Base-by-base conservation (phyloP, 768 basidiomycete genomes). In the Postia placenta region DNA sequence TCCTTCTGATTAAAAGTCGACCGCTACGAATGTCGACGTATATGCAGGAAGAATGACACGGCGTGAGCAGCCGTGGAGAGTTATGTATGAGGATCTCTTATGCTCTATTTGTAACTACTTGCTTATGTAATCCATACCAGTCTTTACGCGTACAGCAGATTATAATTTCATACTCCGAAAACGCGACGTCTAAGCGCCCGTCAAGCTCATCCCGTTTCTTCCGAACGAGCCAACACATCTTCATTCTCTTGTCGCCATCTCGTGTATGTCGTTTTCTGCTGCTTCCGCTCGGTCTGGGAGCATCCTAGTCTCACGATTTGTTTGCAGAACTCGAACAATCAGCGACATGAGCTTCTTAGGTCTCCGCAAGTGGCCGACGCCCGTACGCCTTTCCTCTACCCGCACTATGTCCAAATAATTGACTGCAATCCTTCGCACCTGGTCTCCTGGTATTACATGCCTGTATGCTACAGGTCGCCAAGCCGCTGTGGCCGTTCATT, bases 401-500 rank as follows among this genome's bases (percentile, higher is more conserved):
- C 44, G 27, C 35, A 24, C 36, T 25, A 9, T 12, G 20, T 17
- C 36, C 40, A 45, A 42, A 56, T 22, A 22, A 39, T 39, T 7
- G 39, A 20, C 9, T 28, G 30, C 9, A 33, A 33, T 33, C 30
- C 7, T 15, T 33, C 30, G 15, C 7, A 7, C 30, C 40, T 48
- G 11, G 33, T 36, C 22, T 40, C 25, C 40, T 24, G 23, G 6
- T 17, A 23, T 26, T 26, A n/a, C n/a, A n/a, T n/a, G n/a, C n/a
- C 47, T 58, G 52, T 54, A 48, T 50, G 45, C 52, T 43, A 43
- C 59, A 92, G 88, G 68, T 92, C 58, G 54, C 74, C 51, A 80
- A 74, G 71, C 86, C 89, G 28, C 62, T 90, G 69, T 90, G 87
- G 78, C 87, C 88, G 7, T 92, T 91, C 77, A 71, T 88, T 58